These are phyloP conservation scores for Lipomyces yamadae DNA, from an alignment of 805 yeast genomes.

Conservation along the genomic window DNA sequence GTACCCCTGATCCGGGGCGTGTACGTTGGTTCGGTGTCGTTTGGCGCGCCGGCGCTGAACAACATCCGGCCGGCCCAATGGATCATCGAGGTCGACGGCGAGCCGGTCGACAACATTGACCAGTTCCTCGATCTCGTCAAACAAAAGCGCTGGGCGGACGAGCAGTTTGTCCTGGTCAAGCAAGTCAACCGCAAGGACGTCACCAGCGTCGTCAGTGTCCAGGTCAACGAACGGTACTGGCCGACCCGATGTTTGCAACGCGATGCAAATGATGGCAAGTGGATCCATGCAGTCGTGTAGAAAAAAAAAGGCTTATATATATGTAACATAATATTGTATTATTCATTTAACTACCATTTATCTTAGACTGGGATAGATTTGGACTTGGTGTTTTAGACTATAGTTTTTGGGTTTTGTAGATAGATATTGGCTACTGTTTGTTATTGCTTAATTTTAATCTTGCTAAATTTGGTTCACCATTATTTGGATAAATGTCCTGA, in stretches of 20 bases:
- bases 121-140: conserved; percentile 23
- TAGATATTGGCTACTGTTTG: neutral
- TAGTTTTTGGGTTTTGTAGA: neutral
- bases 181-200: conserved; percentile 37
- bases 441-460: neutral
- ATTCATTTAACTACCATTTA: no score
- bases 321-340: neutral
- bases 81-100: conserved; percentile 80
- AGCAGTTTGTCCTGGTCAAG: conserved; percentile 35
- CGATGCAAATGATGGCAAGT: conserved; percentile 19
- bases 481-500: no score
- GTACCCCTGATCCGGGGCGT: conserved; percentile 34
- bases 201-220: conserved; percentile 34
- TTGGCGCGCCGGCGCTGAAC: conserved; percentile 37
- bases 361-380: neutral
- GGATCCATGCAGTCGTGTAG: conserved; percentile 26
- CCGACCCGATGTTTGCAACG: conserved; percentile 31
- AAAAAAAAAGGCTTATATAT: no score
- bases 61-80: conserved; percentile 56
- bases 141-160: conserved; percentile 27
- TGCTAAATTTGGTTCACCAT: neutral
- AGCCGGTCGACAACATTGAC: conserved; percentile 15
- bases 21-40: conserved; percentile 36
- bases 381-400: neutral
- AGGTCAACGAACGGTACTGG: conserved; percentile 34